Conservation (phyloP, 306 rosid genomes). For the Begonia peltatifolia region DNA sequence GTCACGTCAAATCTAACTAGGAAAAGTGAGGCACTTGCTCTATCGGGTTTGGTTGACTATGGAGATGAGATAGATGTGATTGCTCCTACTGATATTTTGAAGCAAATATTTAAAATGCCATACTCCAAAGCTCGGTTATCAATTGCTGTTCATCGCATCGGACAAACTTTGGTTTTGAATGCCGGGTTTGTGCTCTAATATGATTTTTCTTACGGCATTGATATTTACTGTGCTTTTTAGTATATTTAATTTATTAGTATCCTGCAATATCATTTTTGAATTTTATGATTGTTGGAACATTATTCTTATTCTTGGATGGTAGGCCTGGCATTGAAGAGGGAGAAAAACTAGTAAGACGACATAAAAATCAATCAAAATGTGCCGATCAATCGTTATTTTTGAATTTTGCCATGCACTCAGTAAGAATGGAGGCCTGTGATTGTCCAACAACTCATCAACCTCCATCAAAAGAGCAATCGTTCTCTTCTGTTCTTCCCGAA, state of each 20-base stretch:
- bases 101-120: conserved; percentile 95
- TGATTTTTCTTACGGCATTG: not conserved
- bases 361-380: conserved; percentile 67
- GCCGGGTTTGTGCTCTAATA: conserved; percentile 48
- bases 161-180: conserved; percentile 77
- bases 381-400: conserved; percentile 77
- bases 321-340: conserved; percentile 95
- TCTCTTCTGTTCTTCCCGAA: conserved; percentile 64
- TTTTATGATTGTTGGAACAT: too few species aligned
- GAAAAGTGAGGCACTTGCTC: conserved; percentile 84
- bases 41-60: conserved; percentile 79
- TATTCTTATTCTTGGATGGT: conserved; percentile 10
- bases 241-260: conserved; percentile 7
- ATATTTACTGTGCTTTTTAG: not conserved
- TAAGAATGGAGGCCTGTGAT: conserved; percentile 98
- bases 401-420: conserved; percentile 97
- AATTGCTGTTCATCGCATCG: conserved; percentile 79
- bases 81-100: conserved; percentile 84
- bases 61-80: conserved; percentile 95
- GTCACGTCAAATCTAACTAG: conserved; percentile 65
- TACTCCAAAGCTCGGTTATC: conserved; percentile 91
- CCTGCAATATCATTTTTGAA: not conserved
- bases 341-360: conserved; percentile 80
- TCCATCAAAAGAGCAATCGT: conserved; percentile 41
- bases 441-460: conserved; percentile 73